Evolutionary conservation across 805 yeast genomes (phyloP), one percentile per base, ranked within the genome.

Genomic region (Barnettozyma salicaria): DNA sequence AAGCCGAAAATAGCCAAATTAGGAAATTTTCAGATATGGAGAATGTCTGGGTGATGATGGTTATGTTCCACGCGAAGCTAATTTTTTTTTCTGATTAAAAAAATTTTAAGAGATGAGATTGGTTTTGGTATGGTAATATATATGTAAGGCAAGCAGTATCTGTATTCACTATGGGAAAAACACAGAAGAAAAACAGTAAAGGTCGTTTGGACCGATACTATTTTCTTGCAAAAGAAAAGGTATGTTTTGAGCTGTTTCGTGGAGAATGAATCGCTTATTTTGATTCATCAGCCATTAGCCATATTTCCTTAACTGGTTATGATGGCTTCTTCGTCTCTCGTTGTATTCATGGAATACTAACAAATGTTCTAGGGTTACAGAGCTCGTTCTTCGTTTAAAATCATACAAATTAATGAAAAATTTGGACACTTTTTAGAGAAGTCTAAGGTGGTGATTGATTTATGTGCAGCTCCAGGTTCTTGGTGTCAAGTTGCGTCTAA

Each of bases 401-500:
- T 92, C 50, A 72, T 92, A 42, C 98, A 92, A 61, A 85, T 92
- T 43, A 92, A 92, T 65, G 96, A 92, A 58, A 92, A 92, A 60
- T 92, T 78, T 69, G 97, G 97, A 24, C 96, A 89, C 62, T 92
- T 92, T 59, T 65, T 89, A 36, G 96, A 89, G 52, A 84, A 86
- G 57, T 86, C 96, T 14, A 92, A 87, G 60, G 97, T 92, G 29
- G 96, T 92, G 30, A 85, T 92, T 36, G 98, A 92, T 73, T 70
- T 92, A 52, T 92, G 98, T 80, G 97, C 97, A 37, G 98, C 98
- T 9, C 97, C 97, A 28, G 98, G 98, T 40, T 87, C 97, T 4
- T 92, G 98, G 98, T 92, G 98, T 73, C 98, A 92, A 67, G 97
- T 92, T 30, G 98, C 98, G 1, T 78, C 95, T 1, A 84, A 88